Evolutionary conservation across 2,329 filamentous ascomycete genomes (phyloP).

Genomic region (Metarhizium sp.): DNA sequence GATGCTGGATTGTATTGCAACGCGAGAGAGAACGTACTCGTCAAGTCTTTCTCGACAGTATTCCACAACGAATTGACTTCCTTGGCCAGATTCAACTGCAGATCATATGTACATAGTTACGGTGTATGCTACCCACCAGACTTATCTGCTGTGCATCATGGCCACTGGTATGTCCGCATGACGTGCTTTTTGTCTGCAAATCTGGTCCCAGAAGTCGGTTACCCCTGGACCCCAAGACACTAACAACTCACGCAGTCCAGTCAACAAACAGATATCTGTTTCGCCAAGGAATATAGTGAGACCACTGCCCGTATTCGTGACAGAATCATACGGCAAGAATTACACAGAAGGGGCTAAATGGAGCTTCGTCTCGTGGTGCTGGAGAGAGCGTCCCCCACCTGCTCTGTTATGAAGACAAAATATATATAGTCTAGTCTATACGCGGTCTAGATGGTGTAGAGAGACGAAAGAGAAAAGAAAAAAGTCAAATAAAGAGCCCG

Average conservation of each 20-base stretch:
- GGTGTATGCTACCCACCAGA: background rate
- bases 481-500: background rate
- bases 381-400: background rate
- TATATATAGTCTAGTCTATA: background rate
- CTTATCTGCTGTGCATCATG: no score
- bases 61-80: no score
- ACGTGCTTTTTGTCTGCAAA: background rate
- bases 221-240: background rate
- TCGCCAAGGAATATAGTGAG: background rate
- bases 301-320: background rate
- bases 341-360: background rate
- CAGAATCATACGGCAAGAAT: background rate
- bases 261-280: background rate
- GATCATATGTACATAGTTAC: no score
- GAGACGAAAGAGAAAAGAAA: background rate
- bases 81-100: no score
- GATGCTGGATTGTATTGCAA: no score
- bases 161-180: background rate
- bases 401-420: background rate
- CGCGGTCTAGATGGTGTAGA: background rate
- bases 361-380: background rate
- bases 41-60: no score
- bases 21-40: no score
- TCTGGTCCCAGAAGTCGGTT: background rate
- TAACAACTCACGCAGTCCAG: background rate